Base-by-base conservation (phyloP, 495 filamentous ascomycete species). In the Cenococcum geophilum region DNA sequence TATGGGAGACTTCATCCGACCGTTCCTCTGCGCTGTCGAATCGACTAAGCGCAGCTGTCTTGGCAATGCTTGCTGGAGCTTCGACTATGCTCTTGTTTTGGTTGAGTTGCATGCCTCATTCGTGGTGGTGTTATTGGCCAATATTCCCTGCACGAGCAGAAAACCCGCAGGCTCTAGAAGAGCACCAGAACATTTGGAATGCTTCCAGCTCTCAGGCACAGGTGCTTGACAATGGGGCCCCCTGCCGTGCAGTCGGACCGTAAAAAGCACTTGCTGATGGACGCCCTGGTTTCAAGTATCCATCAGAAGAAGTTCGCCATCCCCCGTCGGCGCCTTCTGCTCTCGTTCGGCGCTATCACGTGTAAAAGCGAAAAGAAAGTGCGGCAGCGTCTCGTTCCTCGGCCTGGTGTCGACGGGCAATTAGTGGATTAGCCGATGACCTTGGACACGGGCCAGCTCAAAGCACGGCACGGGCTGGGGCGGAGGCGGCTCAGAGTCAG, bases 41-140 rank as follows among this genome's bases (percentile, higher is more conserved):
- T 14, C 18, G 40, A 18, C 40, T 1, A 18, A 45, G 21, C 12
- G 49, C 18, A 32, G 49, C 22, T 4, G 22, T 8, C 49, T 52
- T 52, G 49, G 49, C 49, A 52, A 52, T 52, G 49, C 49, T 52
- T 52, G 49, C 49, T 52, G 49, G 25, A 52, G 49, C 49, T 52
- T 52, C 49, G 49, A 32, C 49, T 20, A 52, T 45, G 40, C 40
- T 45, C 40, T 45, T 14, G 40, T 1, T 40, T 45, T 45, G 40
- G 14, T 14, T 2, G 40, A 45, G 12, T 45, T 45, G 40, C 40
- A 16, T 14, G 40, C 40, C 27, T 32, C 27, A 32, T 32, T 32
- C 27, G 45, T 14, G 45, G 18, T 22, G 45, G 45, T 18, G 45
- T 49, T 18, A 49, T 49, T 20, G 45, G 45, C 11, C 45, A 18